Conservation (phyloP, 2,329 filamentous ascomycete genomes). For the Nannizziopsis arthrosporioides region DNA sequence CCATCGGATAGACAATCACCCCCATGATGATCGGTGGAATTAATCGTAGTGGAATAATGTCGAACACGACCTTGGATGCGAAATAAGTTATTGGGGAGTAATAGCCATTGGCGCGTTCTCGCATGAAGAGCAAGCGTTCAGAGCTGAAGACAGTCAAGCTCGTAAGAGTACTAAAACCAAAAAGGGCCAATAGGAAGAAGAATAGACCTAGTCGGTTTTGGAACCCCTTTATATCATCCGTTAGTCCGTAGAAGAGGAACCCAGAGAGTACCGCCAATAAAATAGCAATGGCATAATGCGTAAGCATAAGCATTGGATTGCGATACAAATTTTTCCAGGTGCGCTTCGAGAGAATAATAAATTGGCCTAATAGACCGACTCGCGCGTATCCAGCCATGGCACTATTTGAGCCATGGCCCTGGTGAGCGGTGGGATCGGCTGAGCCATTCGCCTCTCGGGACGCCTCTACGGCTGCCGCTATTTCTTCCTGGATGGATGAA, state of each 20-base stretch:
- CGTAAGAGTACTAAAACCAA: constrained; percentile 92
- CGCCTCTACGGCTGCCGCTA: constrained; percentile 53
- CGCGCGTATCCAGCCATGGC: constrained; percentile 73
- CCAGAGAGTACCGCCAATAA: constrained; percentile 86
- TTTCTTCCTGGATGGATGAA: constrained; percentile 61
- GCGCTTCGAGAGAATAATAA: constrained; percentile 73
- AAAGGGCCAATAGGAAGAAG: constrained; percentile 91
- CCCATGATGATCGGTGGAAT: constrained; percentile 93
- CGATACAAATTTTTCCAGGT: constrained; percentile 97
- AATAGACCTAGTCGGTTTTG: constrained; percentile 94
- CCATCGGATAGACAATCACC: constrained; percentile 95
- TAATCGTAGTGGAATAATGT: constrained; percentile 86
- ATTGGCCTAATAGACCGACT: constrained; percentile 68
- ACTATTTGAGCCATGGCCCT: constrained; percentile 35
- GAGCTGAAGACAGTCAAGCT: constrained; percentile 86
- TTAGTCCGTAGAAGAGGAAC: constrained; percentile 90
- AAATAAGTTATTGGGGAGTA: constrained; percentile 93
- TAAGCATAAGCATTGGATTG: constrained; percentile 96
- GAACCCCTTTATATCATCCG: constrained; percentile 92
- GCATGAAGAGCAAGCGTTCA: constrained; percentile 79
- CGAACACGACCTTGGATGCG: constrained; percentile 90
- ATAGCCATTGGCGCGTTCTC: constrained; percentile 92
- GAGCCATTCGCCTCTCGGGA: constrained; percentile 59
- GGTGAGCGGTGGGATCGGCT: constrained; percentile 44
- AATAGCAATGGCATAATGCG: constrained; percentile 95